Conservation (phyloP, 768 basidiomycete genomes). For the Lactarius indigo region DNA sequence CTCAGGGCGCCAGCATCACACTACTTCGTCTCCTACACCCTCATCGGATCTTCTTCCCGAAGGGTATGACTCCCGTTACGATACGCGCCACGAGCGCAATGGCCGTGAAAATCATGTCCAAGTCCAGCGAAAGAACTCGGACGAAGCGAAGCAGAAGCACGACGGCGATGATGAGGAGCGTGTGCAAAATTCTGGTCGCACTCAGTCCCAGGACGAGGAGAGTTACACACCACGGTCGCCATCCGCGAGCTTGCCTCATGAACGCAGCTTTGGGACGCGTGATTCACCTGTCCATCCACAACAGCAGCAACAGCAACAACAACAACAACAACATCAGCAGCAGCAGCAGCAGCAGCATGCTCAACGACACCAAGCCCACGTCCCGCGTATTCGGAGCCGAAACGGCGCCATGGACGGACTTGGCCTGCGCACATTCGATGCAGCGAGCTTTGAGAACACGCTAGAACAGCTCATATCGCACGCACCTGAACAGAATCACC, state of each 20-base stretch:
- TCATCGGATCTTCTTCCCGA: constrained; percentile 27
- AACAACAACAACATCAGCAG: constrained; percentile 5
- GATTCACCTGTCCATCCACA: constrained; percentile 9
- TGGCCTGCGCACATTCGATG: constrained; percentile 23
- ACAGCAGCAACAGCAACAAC: constrained; percentile 9
- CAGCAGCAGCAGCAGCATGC: constrained; percentile 11
- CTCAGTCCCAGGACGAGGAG: constrained; percentile 25
- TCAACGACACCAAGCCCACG: neutral
- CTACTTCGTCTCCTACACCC: constrained; percentile 22
- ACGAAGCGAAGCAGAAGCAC: constrained; percentile 6
- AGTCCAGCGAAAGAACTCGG: constrained; percentile 2
- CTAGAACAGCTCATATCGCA: constrained; percentile 22
- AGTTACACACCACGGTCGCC: constrained; percentile 27
- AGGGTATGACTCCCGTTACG: constrained; percentile 20
- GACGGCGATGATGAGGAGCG: constrained; percentile 15
- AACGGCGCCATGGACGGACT: constrained; percentile 25
- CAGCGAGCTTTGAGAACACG: constrained; percentile 17
- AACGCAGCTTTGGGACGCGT: constrained; percentile 8
- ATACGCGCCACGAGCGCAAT: constrained; percentile 19
- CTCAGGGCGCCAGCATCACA: constrained; percentile 12
- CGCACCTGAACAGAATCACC: constrained; percentile 8
- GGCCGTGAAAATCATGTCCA: constrained; percentile 5
- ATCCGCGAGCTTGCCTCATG: constrained; percentile 18
- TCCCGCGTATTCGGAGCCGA: constrained; percentile 22
- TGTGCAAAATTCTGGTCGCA: constrained; percentile 15